phyloP scores from a whole-genome alignment of 306 rosid species.

The Castanopsis chinensis region DNA sequence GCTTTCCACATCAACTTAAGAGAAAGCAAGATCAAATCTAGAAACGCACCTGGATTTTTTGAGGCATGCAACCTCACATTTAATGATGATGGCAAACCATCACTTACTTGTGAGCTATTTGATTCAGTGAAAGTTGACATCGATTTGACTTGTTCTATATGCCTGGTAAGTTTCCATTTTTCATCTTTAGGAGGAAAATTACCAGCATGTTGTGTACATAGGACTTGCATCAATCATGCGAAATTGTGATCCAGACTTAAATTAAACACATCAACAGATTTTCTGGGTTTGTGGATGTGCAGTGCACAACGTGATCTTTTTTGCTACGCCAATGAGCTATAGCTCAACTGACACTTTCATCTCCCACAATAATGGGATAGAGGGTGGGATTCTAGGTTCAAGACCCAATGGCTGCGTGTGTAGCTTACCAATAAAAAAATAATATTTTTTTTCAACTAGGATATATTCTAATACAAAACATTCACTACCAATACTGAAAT shows the following conservation, averaged over 20 bases:
- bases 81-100: constrained; percentile 76
- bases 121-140: constrained; percentile 76
- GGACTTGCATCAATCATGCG: neutral
- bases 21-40: constrained; percentile 49
- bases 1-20: constrained; percentile 84
- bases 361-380: no score
- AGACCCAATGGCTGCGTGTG: no score
- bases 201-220: neutral
- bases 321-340: neutral
- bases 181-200: neutral
- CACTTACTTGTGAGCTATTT: constrained; percentile 75
- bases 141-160: constrained; percentile 89
- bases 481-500: neutral
- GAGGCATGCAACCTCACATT: constrained; percentile 64
- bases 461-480: neutral
- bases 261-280: no score
- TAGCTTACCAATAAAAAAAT: no score
- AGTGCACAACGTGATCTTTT: neutral
- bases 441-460: neutral
- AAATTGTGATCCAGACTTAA: no score
- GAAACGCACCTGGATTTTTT: constrained; percentile 39
- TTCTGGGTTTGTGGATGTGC: no score
- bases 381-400: no score
- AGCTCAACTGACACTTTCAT: no score
- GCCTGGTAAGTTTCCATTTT: constrained; percentile 59